phyloP scores from a whole-genome alignment of 306 rosid species.

The Corylus americana region DNA sequence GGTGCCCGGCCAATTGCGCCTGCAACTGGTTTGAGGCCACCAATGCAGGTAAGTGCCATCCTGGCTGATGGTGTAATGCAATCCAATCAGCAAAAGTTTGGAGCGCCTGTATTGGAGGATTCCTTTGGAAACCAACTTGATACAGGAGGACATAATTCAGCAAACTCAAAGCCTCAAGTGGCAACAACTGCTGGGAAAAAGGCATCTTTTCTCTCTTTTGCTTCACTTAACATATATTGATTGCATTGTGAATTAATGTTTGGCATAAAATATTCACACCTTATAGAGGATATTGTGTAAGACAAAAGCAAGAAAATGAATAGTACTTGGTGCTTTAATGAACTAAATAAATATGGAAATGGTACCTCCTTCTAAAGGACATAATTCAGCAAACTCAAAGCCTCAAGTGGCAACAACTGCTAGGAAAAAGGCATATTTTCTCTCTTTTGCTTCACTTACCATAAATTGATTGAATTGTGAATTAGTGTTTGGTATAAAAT shows the following conservation, averaged over 20 bases:
- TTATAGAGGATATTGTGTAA: neutral
- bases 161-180: constrained; percentile 44
- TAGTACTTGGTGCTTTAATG: neutral
- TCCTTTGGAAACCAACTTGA: constrained; percentile 45
- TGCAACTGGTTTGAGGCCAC: constrained; percentile 54
- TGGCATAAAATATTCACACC: neutral
- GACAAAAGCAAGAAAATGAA: neutral
- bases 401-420: constrained; percentile 42
- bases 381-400: constrained; percentile 37
- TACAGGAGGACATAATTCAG: constrained; percentile 46
- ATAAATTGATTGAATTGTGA: constrained; percentile 18
- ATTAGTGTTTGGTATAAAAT: neutral
- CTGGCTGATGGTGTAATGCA: constrained; percentile 42
- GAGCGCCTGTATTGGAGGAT: constrained; percentile 55
- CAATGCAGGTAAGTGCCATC: constrained; percentile 39
- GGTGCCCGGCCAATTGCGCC: constrained; percentile 57
- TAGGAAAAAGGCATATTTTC: constrained; percentile 55
- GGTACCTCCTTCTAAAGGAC: constrained; percentile 21
- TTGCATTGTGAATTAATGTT: constrained; percentile 6
- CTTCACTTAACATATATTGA: constrained; percentile 19
- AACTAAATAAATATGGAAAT: neutral
- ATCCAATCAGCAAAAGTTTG: constrained; percentile 57
- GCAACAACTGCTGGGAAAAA: constrained; percentile 44
- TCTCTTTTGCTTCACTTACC: constrained; percentile 33
- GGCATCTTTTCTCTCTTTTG: constrained; percentile 49